Conservation (phyloP, 495 filamentous ascomycete species). For the Trichoderma orchidacearum region DNA sequence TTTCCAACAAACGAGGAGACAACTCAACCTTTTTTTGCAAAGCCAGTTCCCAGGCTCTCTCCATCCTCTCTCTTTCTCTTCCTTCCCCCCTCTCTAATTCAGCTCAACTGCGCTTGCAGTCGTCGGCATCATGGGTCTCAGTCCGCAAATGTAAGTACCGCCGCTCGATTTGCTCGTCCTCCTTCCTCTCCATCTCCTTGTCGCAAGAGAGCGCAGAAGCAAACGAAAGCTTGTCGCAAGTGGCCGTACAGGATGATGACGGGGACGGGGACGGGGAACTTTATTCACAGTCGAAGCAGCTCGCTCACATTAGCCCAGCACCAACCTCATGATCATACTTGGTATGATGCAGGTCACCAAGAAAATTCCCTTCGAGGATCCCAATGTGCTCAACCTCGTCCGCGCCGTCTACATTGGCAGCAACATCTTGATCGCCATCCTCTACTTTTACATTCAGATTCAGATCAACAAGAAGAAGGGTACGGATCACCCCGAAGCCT, state of each 20-base stretch:
- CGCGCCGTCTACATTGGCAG: constrained; percentile 74
- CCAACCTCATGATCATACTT: constrained; percentile 86
- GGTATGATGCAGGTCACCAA: constrained; percentile 98
- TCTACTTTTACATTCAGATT: constrained; percentile 72
- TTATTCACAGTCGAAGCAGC: neutral
- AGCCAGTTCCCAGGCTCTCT: neutral
- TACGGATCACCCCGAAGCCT: constrained; percentile 24
- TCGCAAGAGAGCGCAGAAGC: neutral
- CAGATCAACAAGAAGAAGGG: constrained; percentile 92
- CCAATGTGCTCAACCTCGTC: constrained; percentile 67
- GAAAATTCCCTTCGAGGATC: constrained; percentile 89
- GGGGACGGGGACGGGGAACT: neutral
- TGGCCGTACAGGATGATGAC: neutral
- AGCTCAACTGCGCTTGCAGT: neutral
- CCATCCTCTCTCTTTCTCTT: neutral
- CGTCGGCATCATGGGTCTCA: constrained; percentile 32
- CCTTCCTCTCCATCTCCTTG: neutral
- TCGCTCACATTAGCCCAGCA: constrained; percentile 38
- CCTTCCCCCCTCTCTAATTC: neutral
- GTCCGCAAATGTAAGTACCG: constrained; percentile 34
- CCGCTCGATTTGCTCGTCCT: neutral
- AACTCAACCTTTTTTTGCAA: neutral
- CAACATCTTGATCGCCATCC: constrained; percentile 70
- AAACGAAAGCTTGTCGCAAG: neutral
- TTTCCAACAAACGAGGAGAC: no score